Evolutionary conservation across 2,329 filamentous ascomycete species (phyloP).

Genomic region (Penicillium frequentans): DNA sequence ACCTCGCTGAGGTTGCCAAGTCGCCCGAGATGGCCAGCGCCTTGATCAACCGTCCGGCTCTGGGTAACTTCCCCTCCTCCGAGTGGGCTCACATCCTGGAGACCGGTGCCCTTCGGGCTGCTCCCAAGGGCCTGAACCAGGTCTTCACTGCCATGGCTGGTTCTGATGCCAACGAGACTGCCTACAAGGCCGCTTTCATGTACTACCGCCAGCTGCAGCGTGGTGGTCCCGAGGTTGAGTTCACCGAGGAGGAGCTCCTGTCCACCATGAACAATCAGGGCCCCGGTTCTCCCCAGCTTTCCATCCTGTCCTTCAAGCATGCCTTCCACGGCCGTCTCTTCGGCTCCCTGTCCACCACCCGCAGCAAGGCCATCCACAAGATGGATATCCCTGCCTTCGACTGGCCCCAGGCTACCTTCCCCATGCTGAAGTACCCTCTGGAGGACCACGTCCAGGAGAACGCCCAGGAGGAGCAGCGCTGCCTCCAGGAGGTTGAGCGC

Average conservation of each 20-base stretch:
- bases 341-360: conserved; percentile 81
- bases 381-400: conserved; percentile 92
- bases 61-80: conserved; percentile 85
- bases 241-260: conserved; percentile 72
- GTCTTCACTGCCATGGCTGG: conserved; percentile 89
- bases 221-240: conserved; percentile 73
- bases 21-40: conserved; percentile 77
- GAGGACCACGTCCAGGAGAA: conserved; percentile 79
- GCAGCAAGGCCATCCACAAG: conserved; percentile 93
- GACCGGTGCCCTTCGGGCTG: conserved; percentile 76
- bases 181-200: conserved; percentile 96
- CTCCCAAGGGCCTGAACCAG: conserved; percentile 79
- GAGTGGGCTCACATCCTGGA: conserved; percentile 81
- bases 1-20: conserved; percentile 67
- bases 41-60: conserved; percentile 83
- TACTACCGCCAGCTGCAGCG: conserved; percentile 80
- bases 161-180: conserved; percentile 90
- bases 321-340: conserved; percentile 91
- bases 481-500: conserved; percentile 78
- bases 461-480: conserved; percentile 74
- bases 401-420: conserved; percentile 91
- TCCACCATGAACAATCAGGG: conserved; percentile 78
- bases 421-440: conserved; percentile 80
- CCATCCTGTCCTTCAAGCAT: conserved; percentile 84
- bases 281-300: conserved; percentile 75